phyloP scores from a whole-genome alignment of 2,329 filamentous ascomycete genomes.

The Fusarium goolgardi region DNA sequence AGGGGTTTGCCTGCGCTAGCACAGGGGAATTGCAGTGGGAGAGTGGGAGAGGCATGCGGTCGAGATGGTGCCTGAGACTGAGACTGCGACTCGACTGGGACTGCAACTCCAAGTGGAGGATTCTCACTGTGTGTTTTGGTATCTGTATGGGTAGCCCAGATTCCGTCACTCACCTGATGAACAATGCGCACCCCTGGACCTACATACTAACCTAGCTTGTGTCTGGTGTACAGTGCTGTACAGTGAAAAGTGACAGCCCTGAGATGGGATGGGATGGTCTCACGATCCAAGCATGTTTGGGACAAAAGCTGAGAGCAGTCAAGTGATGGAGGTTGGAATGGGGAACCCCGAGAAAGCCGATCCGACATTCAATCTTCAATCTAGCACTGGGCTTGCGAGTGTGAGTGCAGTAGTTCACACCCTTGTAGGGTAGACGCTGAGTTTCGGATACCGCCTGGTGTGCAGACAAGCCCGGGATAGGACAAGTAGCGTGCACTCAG shows the following conservation, averaged over 20 bases:
- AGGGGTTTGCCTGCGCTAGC: constrained; percentile 43
- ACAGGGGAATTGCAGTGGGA: constrained; percentile 39
- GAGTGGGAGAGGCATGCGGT: constrained; percentile 37
- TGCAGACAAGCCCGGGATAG: constrained; percentile 23
- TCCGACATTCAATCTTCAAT: constrained; percentile 16
- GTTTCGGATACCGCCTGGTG: constrained; percentile 38
- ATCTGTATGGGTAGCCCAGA: constrained; percentile 13
- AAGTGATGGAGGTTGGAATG: constrained; percentile 47
- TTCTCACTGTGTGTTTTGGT: constrained; percentile 23
- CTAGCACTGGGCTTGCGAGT: constrained; percentile 43
- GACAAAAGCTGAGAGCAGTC: constrained; percentile 37
- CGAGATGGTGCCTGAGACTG: constrained; percentile 41
- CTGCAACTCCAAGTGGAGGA: constrained; percentile 4
- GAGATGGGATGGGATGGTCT: constrained; percentile 37
- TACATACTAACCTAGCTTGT: constrained; percentile 1
- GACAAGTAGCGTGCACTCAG: constrained; percentile 37
- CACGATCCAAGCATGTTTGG: constrained; percentile 32
- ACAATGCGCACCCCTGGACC: constrained; percentile 32
- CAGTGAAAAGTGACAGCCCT: constrained; percentile 24
- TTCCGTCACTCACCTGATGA: constrained; percentile 44
- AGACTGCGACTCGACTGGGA: constrained; percentile 22
- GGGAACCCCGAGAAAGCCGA: constrained; percentile 39
- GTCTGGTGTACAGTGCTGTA: background rate
- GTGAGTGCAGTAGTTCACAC: constrained; percentile 24
- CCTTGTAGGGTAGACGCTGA: constrained; percentile 33